Evolutionary conservation across 2,329 filamentous ascomycete genomes (phyloP).

Genomic region (Colletotrichum orbiculare): DNA sequence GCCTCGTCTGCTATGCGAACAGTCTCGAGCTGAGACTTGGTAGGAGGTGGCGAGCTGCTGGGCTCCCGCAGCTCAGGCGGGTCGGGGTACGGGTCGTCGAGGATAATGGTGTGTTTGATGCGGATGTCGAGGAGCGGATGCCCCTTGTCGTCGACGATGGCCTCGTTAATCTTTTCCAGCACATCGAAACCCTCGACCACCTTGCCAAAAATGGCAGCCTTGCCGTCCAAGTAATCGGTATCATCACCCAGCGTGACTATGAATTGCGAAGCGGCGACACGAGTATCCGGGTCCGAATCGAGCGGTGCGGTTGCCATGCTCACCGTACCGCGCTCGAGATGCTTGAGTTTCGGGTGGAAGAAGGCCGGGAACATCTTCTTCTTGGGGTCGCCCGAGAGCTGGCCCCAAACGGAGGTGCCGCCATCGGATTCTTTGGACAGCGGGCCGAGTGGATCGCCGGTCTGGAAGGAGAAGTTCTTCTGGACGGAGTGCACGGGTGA

Average conservation of each 20-base stretch:
- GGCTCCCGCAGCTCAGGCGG: constrained; percentile 81
- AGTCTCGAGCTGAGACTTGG: constrained; percentile 87
- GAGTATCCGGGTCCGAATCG: constrained; percentile 79
- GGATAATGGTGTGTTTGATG: constrained; percentile 89
- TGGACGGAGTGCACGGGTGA: constrained; percentile 91
- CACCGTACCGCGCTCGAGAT: constrained; percentile 88
- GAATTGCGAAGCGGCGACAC: constrained; percentile 91
- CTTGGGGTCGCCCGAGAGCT: constrained; percentile 73
- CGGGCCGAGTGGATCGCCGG: constrained; percentile 92
- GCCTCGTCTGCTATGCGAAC: constrained; percentile 93
- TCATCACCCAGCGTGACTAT: constrained; percentile 91
- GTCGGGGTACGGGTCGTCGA: constrained; percentile 93
- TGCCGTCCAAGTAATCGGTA: constrained; percentile 90
- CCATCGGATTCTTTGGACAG: constrained; percentile 88
- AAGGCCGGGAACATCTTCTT: constrained; percentile 86
- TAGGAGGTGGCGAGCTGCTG: constrained; percentile 81
- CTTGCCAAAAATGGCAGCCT: constrained; percentile 93
- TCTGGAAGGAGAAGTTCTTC: constrained; percentile 96
- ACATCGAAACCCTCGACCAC: constrained; percentile 96
- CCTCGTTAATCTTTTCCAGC: constrained; percentile 90
- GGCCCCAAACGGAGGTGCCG: constrained; percentile 91
- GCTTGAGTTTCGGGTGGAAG: constrained; percentile 88
- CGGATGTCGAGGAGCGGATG: constrained; percentile 93
- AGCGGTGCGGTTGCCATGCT: constrained; percentile 95
- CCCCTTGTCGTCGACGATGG: constrained; percentile 87